These are phyloP conservation scores for Lactarius trivialis DNA, from an alignment of 768 basidiomycete species.

Conservation along the genomic window DNA sequence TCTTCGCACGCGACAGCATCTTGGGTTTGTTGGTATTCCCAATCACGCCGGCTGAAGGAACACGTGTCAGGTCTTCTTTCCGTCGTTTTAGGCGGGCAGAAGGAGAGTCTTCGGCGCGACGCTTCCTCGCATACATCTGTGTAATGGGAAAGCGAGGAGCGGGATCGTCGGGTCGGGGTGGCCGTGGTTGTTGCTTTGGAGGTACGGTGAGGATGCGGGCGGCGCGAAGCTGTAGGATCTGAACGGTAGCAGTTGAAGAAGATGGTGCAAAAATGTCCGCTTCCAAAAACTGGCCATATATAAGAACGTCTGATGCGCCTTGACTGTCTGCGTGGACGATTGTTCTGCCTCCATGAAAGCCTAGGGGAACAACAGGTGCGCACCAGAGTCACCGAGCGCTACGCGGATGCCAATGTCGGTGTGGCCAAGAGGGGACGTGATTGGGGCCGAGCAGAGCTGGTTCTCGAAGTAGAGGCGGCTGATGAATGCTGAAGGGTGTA, in stretches of 20 bases:
- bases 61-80: conserved; percentile 34
- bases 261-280: conserved; percentile 17
- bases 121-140: conserved; percentile 21
- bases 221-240: conserved; percentile 42
- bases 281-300: conserved; percentile 37
- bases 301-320: conserved; percentile 61
- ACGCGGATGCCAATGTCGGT: conserved; percentile 58
- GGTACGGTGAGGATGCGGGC: conserved; percentile 48
- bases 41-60: conserved; percentile 29
- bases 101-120: conserved; percentile 24
- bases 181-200: conserved; percentile 32
- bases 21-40: conserved; percentile 21
- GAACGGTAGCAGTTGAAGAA: conserved; percentile 22
- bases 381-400: conserved; percentile 63
- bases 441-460: conserved; percentile 47
- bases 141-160: conserved; percentile 63
- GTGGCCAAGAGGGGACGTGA: conserved; percentile 30
- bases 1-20: conserved; percentile 17
- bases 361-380: conserved; percentile 22
- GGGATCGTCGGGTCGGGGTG: conserved; percentile 71
- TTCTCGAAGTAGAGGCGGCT: conserved; percentile 67
- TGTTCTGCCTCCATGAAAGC: not conserved
- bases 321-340: conserved; percentile 45
- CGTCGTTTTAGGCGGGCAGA: conserved; percentile 22
- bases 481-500: conserved; percentile 58